Evolutionary conservation across 208 protist species (phyloP).

Genomic region (Trypanosomatidae sp.): DNA sequence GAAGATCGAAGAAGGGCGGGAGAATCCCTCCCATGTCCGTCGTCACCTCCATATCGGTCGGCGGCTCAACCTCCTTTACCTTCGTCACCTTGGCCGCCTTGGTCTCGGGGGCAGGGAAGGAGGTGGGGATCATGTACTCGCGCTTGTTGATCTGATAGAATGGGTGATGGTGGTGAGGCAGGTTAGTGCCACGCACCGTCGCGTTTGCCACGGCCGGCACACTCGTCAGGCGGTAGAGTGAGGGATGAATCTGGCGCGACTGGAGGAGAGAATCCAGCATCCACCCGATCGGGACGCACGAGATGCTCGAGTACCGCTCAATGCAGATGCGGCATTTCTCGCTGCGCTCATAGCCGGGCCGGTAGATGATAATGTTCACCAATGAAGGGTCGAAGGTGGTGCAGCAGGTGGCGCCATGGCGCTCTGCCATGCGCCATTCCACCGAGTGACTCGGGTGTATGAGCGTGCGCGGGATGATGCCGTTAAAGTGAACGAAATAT

Average conservation of each 20-base stretch:
- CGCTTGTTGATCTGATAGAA: slow-evolving; percentile 83
- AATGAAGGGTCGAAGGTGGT: slow-evolving; percentile 51
- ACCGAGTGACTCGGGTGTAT: slow-evolving; percentile 84
- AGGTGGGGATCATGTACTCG: slow-evolving; percentile 80
- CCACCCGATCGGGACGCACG: slow-evolving; percentile 81
- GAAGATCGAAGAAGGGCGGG: slow-evolving; percentile 70
- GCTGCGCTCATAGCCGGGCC: slow-evolving; percentile 89
- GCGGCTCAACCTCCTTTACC: slow-evolving; percentile 14
- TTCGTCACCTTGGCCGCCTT: slow-evolving; percentile 13
- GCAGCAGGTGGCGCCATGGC: slow-evolving; percentile 78
- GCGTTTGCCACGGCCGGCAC: slow-evolving; percentile 79
- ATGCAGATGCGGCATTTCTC: slow-evolving; percentile 83
- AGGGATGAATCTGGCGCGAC: slow-evolving; percentile 81
- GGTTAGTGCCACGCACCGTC: slow-evolving; percentile 51
- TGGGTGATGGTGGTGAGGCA: slow-evolving; percentile 88
- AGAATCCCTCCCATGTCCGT: slow-evolving; percentile 27
- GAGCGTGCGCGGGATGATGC: slow-evolving; percentile 81
- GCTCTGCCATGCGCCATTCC: slow-evolving; percentile 92
- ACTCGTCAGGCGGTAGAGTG: slow-evolving; percentile 60
- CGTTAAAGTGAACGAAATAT: slow-evolving; percentile 88
- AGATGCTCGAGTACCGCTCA: slow-evolving; percentile 47
- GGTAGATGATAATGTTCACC: slow-evolving; percentile 80
- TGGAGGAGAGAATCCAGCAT: slow-evolving; percentile 89
- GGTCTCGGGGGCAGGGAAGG: slow-evolving; percentile 38
- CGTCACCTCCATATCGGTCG: slow-evolving; percentile 24